Conservation (phyloP, 164 flowering plant genomes). For the Vitis rotundifolia region DNA sequence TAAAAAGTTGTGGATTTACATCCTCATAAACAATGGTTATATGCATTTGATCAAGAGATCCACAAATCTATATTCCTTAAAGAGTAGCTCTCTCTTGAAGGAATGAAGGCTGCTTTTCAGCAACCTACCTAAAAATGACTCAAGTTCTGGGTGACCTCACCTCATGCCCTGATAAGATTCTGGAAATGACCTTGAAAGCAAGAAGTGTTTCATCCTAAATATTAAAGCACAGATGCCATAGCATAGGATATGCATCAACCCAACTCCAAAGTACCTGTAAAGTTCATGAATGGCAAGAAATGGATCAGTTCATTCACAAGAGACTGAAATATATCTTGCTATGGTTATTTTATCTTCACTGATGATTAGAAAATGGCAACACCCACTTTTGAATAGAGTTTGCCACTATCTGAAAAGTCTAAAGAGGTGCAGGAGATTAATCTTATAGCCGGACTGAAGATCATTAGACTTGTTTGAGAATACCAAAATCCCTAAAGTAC, state of each 20-base stretch:
- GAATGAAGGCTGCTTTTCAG: too few relatives aligned
- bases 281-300: not conserved
- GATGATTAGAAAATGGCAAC: not conserved
- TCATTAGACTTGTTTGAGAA: too few relatives aligned
- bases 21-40: too few relatives aligned
- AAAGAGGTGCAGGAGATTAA: too few relatives aligned
- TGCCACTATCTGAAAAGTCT: too few relatives aligned
- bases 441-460: too few relatives aligned
- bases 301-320: not conserved
- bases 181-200: conserved; percentile 29
- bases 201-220: conserved; percentile 24
- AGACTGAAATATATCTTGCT: not conserved
- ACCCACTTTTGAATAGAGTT: not conserved
- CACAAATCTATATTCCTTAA: too few relatives aligned
- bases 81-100: too few relatives aligned
- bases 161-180: conserved; percentile 16
- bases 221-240: conserved; percentile 34
- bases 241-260: conserved; percentile 33
- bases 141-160: not conserved
- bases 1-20: too few relatives aligned
- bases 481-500: too few relatives aligned
- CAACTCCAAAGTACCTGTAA: conserved; percentile 42
- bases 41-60: too few relatives aligned
- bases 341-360: not conserved
- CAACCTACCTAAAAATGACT: too few relatives aligned